A percentile compares a stretch with the other conserved stretches of the same genome.
Conservation (phyloP, 768 basidiomycete genomes). For the Boletus edulis region DNA sequence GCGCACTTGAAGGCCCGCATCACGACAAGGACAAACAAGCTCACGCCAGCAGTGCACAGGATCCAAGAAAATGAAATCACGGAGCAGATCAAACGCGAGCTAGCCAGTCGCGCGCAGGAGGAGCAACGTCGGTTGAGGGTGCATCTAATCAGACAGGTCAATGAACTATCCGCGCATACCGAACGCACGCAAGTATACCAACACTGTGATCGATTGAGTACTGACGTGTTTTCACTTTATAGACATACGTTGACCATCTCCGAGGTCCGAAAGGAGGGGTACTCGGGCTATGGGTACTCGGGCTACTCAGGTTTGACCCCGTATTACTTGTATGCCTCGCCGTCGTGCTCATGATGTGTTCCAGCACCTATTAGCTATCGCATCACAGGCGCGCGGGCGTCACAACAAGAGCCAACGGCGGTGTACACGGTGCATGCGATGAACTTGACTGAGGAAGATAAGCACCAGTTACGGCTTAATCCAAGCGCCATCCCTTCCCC, state of each 20-base stretch:
- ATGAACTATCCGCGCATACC: conserved; percentile 6
- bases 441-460: conserved; percentile 28
- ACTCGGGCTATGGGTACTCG: not conserved
- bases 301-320: not conserved
- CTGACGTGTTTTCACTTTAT: not conserved
- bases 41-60: conserved; percentile 4
- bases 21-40: conserved; percentile 3
- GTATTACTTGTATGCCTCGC: not conserved
- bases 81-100: not conserved
- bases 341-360: not conserved
- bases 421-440: conserved; percentile 25
- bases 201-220: not conserved
- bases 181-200: not conserved
- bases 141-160: conserved; percentile 19
- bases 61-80: conserved; percentile 3
- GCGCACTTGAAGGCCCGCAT: not conserved
- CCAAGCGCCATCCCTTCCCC: conserved; percentile 22
- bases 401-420: conserved; percentile 13
- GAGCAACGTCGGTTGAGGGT: conserved; percentile 12
- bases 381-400: conserved; percentile 5
- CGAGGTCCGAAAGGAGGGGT: not conserved
- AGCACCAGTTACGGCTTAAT: conserved; percentile 26
- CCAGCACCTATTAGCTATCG: not conserved
- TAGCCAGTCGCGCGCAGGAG: not conserved
- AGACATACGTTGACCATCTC: conserved; percentile 15